Base-by-base conservation (phyloP, 2,329 filamentous ascomycete species). In the Onygenales sp. region DNA sequence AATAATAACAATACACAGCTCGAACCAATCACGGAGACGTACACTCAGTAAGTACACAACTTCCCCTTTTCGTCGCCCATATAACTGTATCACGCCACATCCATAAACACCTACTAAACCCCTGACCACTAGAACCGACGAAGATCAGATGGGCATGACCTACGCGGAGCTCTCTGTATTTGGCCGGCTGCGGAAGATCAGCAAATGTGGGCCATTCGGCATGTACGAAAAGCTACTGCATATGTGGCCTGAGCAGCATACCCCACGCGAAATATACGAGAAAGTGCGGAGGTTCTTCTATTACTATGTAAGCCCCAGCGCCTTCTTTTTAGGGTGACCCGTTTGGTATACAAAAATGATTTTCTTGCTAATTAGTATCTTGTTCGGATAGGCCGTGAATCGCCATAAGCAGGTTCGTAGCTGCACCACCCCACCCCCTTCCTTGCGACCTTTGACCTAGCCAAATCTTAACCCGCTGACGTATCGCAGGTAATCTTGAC, bases 1-100 rank as follows among this genome's bases (percentile, higher is more conserved):
- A 7, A 37, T 45, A 21, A 42, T 39, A 21, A 44, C 21, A 11
- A 33, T 10, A 39, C 36, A 39, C 10, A 84, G 63, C 71, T 80
- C 63, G 78, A 85, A 58, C 85, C 85, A 6, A 79, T 87, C 46
- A 84, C 83, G 0, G 75, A 78, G 4, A 72, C 72, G 14, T 84
- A 85, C 59, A 74, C 74, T 3, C 77, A 81, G 43, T 52, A 40
- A 46, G 32, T 42, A 17, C 3, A 6, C 7, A 2, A n/a, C 27
- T 39, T 10, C 27, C 10, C n/a, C 2, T 45, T 49, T 47, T 54
- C 21, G 13, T 31, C 9, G 3, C 21, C 21, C 21, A 27, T 27
- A 27, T 27, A 27, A 27, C 21, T 1, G 21, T 27, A 27, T 27
- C 21, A 5, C 21, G 21, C 4, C 21, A 27, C 21, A 49, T 10